Evolutionary conservation across 768 basidiomycete species (phyloP), one percentile per base, ranked within the genome.

Genomic region (Pisolithus sp.): DNA sequence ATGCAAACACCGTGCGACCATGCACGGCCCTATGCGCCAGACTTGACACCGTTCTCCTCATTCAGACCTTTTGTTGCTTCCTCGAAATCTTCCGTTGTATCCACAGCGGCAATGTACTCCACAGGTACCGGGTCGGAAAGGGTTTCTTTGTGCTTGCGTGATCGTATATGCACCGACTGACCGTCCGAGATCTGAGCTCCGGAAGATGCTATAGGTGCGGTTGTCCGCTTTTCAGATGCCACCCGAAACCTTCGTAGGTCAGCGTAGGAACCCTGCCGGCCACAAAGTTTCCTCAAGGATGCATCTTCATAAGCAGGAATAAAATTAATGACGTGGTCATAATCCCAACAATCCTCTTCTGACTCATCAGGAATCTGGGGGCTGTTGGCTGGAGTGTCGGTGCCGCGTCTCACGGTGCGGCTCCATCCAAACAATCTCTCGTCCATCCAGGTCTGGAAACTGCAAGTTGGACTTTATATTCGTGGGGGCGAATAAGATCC

Each of bases 351-450:
- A 48, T 91, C 89, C 62, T 91, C 89, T 59, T 93, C 93, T 15
- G 86, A 84, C 42, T 80, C 82, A 46, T 86, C 83, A 0, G 89
- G 89, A 6, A 85, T 87, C 36, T 72, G 76, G n/a, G 82, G 72
- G 42, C 83, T 71, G 70, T 80, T 88, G 63, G 68, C 78, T 37
- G 68, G 71, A 2, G 89, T 90, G n/a, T 90, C 89, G 46, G 89
- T 91, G n/a, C 90, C 89, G 45, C 80, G 81, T 46, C 70, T 73
- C 1, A 88, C 79, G 58, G 85, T 89, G 47, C 80, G 77, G 67
- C 83, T 84, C 93, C 90, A 94, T 41, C 93, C 93, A 63, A 95
- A 96, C 23, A 96, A 76, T 7, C 89, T 83, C 68, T 95, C 93
- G 66, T 96, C 93, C 12, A 94, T 78, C 92, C 92, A 95, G 13